Evolutionary conservation across 495 filamentous ascomycete genomes (phyloP).

Genomic region (Recurvomyces mirabilis): DNA sequence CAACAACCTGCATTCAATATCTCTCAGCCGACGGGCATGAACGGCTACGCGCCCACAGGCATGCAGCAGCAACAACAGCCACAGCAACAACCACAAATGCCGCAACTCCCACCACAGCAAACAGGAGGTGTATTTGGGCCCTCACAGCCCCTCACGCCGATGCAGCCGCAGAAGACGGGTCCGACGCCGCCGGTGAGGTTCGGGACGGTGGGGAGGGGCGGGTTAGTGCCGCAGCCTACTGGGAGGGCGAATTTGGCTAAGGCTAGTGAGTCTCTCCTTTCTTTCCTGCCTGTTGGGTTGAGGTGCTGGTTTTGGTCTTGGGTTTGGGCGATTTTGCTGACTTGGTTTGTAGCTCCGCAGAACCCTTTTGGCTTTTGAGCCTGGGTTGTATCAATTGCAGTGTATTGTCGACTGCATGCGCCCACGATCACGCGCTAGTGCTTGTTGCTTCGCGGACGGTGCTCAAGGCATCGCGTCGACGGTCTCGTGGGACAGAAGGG

Average conservation of each 20-base stretch:
- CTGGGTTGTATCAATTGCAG: too few species aligned
- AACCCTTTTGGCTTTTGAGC: conserved; percentile 89
- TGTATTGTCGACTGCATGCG: too few species aligned
- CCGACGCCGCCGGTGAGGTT: conserved; percentile 87
- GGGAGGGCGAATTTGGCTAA: conserved; percentile 83
- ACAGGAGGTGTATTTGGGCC: conserved; percentile 22
- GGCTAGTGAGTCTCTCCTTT: conserved; percentile 67
- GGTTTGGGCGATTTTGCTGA: conserved; percentile 8
- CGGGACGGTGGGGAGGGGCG: conserved; percentile 58
- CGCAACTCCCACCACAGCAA: conserved; percentile 20
- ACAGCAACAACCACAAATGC: conserved; percentile 28
- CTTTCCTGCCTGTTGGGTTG: background rate
- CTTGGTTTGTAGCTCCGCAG: conserved; percentile 53
- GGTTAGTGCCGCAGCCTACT: conserved; percentile 77
- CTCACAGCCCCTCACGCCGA: conserved; percentile 31
- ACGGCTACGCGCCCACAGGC: background rate
- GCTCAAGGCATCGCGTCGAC: too few species aligned
- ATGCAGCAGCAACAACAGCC: conserved; percentile 1
- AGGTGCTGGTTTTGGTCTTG: background rate
- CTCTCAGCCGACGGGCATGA: conserved; percentile 17
- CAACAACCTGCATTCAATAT: conserved; percentile 47
- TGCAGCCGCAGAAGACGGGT: conserved; percentile 83
- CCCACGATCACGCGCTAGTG: too few species aligned
- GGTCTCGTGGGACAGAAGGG: too few species aligned
- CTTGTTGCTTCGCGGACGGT: too few species aligned